Evolutionary conservation across 306 rosid genomes (phyloP).

Genomic region (Castanospermum australe): DNA sequence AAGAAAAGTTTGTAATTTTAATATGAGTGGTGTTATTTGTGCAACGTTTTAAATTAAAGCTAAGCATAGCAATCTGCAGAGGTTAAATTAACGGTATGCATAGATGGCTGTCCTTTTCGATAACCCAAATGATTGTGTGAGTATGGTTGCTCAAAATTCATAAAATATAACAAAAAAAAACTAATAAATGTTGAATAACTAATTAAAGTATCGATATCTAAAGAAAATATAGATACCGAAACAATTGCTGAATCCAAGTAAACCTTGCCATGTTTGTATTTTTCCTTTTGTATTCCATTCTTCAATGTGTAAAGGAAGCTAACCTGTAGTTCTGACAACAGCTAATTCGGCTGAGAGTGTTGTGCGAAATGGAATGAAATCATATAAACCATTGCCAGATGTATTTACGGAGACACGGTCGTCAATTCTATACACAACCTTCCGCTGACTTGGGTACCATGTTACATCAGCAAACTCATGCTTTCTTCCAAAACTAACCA

Average conservation of each 20-base stretch:
- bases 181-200: too few species aligned
- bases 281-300: not conserved
- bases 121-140: too few species aligned
- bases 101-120: too few species aligned
- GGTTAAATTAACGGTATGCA: not conserved
- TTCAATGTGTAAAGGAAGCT: not conserved
- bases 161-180: too few species aligned
- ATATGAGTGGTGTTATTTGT: not conserved
- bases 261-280: too few species aligned
- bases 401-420: slow-evolving; percentile 44
- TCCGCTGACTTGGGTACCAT: slow-evolving; percentile 66
- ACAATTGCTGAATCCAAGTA: too few species aligned
- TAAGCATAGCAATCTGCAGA: not conserved
- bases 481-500: slow-evolving; percentile 41
- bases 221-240: too few species aligned
- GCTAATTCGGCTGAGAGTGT: slow-evolving; percentile 29
- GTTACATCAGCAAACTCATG: slow-evolving; percentile 63
- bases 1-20: not conserved
- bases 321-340: slow-evolving; percentile 39
- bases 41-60: not conserved
- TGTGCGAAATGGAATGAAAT: slow-evolving; percentile 52
- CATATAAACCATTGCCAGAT: slow-evolving; percentile 48
- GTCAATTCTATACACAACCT: slow-evolving; percentile 54
- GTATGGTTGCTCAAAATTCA: too few species aligned
- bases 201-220: too few species aligned